Evolutionary conservation across 345 rosid genomes (phyloP).

Genomic region (Salix caprea): DNA sequence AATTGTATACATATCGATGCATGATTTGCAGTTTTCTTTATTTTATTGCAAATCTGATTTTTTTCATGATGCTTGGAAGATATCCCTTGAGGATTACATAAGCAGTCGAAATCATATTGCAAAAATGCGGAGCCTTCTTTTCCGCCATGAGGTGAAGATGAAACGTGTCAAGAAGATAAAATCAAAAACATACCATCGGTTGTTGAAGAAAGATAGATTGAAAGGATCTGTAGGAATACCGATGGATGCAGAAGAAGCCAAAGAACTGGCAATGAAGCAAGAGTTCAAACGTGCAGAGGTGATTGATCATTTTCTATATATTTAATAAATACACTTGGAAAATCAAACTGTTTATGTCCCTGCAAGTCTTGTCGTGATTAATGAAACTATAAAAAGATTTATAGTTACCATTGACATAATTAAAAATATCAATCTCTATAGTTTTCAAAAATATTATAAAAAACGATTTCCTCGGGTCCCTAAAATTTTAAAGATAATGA

Average conservation of each 20-base stretch:
- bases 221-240: slow-evolving; percentile 44
- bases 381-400: not conserved
- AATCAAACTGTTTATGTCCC: not conserved
- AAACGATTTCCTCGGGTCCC: not conserved
- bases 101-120: slow-evolving; percentile 55
- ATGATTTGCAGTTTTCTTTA: not conserved
- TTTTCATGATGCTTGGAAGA: slow-evolving; percentile 40
- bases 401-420: not conserved
- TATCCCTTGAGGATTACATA: slow-evolving; percentile 68
- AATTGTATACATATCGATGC: not conserved
- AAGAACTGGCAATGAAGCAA: slow-evolving; percentile 74
- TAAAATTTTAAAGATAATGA: not conserved
- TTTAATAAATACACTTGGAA: not conserved
- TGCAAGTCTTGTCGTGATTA: not conserved
- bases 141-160: slow-evolving; percentile 77
- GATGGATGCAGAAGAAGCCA: slow-evolving; percentile 81
- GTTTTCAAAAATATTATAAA: not conserved
- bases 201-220: slow-evolving; percentile 58
- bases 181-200: slow-evolving; percentile 79
- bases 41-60: not conserved
- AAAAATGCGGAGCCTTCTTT: slow-evolving; percentile 85
- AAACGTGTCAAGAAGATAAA: slow-evolving; percentile 85
- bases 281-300: slow-evolving; percentile 83
- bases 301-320: slow-evolving; percentile 10
- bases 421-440: too few relatives aligned